Percentiles rank a stretch among this genome's conserved stretches.
Evolutionary conservation across 225 moss, liverwort and hornwort genomes (phyloP).

Genomic region (Antitrichia curtipendula): DNA sequence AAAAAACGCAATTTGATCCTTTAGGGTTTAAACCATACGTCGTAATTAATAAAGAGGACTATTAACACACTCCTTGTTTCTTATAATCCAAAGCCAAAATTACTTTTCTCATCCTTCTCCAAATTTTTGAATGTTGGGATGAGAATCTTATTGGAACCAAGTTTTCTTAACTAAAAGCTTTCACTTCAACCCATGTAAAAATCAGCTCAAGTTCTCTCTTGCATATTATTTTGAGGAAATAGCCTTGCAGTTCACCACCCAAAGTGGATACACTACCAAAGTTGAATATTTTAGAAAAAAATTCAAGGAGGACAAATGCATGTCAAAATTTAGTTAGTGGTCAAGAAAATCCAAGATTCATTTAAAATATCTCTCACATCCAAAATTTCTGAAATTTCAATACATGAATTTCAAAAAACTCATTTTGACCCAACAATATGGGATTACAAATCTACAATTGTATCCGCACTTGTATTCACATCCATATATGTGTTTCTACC

Average conservation of each 20-base stretch:
- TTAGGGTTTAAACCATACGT: not conserved
- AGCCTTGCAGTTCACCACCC: accelerated
- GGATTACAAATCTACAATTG: not conserved
- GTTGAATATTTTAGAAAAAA: not conserved
- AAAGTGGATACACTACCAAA: not conserved
- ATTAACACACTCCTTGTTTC: not conserved
- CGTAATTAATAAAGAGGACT: no score
- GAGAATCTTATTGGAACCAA: not conserved
- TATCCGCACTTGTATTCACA: no score
- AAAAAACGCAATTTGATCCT: no score
- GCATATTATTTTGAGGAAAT: no score
- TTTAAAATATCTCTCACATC: not conserved
- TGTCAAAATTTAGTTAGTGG: not conserved
- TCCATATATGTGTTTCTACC: accelerated
- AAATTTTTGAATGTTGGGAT: no score
- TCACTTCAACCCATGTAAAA: not conserved
- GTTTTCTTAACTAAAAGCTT: accelerated
- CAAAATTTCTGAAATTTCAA: not conserved
- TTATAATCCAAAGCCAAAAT: not conserved
- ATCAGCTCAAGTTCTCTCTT: not conserved
- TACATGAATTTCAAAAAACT: accelerated
- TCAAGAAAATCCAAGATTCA: not conserved
- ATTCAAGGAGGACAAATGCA: not conserved
- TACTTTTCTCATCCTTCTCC: accelerated
- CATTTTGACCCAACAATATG: not conserved